Conservation (phyloP, 1,284 basidiomycete genomes). For the Acaromyces ingoldii region DNA sequence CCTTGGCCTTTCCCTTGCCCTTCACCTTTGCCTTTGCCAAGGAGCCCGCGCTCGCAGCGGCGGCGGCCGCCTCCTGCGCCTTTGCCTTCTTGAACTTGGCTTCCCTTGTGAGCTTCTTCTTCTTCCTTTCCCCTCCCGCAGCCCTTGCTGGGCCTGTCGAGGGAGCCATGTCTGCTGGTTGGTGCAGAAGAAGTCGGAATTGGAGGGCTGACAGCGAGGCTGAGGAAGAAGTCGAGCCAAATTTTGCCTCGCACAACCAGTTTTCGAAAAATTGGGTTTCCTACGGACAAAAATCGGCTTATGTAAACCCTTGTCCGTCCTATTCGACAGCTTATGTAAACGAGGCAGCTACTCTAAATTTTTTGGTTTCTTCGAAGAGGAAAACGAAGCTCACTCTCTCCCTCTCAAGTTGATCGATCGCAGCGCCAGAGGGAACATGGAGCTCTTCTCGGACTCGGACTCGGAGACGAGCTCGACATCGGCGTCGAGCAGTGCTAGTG, state of each 20-base stretch:
- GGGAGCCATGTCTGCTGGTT: constrained; percentile 3
- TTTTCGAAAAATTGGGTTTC: too few relatives aligned
- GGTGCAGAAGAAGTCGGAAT: too few relatives aligned
- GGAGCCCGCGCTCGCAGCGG: background rate
- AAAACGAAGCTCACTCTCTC: too few relatives aligned
- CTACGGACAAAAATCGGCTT: too few relatives aligned
- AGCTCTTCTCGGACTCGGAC: constrained; percentile 8
- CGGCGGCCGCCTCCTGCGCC: constrained; percentile 1
- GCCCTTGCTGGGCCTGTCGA: background rate
- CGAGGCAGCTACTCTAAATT: too few relatives aligned
- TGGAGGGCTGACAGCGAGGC: too few relatives aligned
- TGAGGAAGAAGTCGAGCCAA: too few relatives aligned
- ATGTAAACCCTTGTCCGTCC: too few relatives aligned
- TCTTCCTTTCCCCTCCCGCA: background rate
- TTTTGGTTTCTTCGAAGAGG: too few relatives aligned
- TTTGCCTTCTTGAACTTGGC: background rate
- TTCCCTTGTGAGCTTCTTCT: background rate
- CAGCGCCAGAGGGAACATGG: constrained; percentile 6
- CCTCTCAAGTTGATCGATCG: too few relatives aligned
- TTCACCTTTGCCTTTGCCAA: background rate
- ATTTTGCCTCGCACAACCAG: too few relatives aligned
- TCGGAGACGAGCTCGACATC: background rate
- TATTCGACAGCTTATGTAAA: too few relatives aligned
- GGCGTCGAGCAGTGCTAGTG: background rate
- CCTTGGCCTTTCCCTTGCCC: constrained; percentile 12